Evolutionary conservation across 257 asterid species (phyloP).

Genomic region (Ilex asprella): DNA sequence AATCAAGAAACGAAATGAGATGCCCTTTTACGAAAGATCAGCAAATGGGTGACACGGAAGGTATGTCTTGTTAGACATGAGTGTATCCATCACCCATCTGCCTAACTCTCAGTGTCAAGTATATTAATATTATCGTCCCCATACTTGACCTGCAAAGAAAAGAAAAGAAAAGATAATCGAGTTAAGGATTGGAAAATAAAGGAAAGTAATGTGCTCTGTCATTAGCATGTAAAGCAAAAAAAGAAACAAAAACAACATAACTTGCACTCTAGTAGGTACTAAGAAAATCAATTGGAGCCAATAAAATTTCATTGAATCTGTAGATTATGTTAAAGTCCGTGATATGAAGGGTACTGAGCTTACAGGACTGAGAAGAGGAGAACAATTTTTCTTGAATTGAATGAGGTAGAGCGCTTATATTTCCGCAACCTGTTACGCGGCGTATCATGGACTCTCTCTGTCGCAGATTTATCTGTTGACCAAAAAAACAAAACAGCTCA

Average conservation of each 20-base stretch:
- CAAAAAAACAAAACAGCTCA: no score
- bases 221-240: not conserved
- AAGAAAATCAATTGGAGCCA: not conserved
- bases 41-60: no score
- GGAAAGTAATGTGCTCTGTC: not conserved
- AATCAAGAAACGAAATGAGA: no score
- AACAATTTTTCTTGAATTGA: not conserved
- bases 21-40: no score
- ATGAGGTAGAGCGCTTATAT: not conserved
- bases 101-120: not conserved
- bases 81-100: not conserved
- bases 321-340: not conserved
- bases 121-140: slow-evolving; percentile 1
- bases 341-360: not conserved
- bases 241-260: no score
- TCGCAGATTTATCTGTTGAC: not conserved
- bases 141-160: not conserved
- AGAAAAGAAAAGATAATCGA: not conserved
- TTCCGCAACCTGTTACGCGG: not conserved
- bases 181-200: not conserved
- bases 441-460: not conserved
- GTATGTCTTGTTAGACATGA: not conserved
- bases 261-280: not conserved
- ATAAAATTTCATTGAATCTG: no score
- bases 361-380: not conserved